Evolutionary conservation across 306 rosid genomes (phyloP).

Genomic region (Quillaja saponaria): DNA sequence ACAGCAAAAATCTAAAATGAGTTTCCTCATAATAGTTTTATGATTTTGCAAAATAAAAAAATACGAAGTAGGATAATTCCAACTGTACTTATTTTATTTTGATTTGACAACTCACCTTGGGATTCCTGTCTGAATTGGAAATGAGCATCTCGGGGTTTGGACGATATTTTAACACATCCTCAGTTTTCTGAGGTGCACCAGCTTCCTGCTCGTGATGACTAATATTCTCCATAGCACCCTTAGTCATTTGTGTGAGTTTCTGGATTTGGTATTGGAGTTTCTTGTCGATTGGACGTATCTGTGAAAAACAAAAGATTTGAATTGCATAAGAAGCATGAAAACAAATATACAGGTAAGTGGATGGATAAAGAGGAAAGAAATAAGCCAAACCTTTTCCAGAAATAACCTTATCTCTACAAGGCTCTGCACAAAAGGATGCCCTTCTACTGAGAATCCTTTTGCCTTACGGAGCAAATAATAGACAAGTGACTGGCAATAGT

Average conservation of each 20-base stretch:
- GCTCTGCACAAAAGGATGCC: constrained; percentile 69
- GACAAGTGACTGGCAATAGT: constrained; percentile 84
- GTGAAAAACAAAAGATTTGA: constrained; percentile 29
- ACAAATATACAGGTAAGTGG: background rate
- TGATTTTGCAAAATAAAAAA: background rate
- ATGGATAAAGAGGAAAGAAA: constrained; percentile 12
- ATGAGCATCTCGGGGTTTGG: constrained; percentile 84
- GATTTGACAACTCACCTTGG: constrained; percentile 41
- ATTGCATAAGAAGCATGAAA: constrained; percentile 3
- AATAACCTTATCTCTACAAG: constrained; percentile 77
- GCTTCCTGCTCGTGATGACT: constrained; percentile 43
- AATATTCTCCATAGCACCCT: constrained; percentile 41
- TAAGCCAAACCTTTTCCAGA: constrained; percentile 72
- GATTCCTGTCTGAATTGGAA: constrained; percentile 45
- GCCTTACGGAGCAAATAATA: constrained; percentile 80
- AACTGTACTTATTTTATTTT: background rate
- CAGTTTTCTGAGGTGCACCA: constrained; percentile 39
- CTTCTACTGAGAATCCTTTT: constrained; percentile 69
- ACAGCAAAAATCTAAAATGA: background rate
- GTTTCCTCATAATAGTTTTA: background rate
- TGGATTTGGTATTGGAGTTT: constrained; percentile 88
- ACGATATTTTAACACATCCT: constrained; percentile 64
- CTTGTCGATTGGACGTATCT: constrained; percentile 88
- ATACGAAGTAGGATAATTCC: background rate
- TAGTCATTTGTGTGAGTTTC: constrained; percentile 62